Evolutionary conservation across 2,329 filamentous ascomycete genomes (phyloP), one percentile per base, ranked within the genome.

Genomic region (Raffaelea arxii): DNA sequence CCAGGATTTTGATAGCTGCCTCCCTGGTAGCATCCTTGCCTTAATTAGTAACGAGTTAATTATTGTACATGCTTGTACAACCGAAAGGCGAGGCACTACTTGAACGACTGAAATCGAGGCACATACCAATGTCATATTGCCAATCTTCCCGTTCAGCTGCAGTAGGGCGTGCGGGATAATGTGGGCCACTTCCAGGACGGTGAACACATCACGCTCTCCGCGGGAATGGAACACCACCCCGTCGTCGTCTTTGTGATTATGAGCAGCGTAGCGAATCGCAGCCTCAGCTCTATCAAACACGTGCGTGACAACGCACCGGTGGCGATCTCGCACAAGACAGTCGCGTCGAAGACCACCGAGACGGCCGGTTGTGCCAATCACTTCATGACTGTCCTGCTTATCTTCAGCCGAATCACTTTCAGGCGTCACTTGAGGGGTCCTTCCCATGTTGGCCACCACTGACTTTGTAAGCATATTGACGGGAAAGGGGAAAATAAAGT

Each of bases 141-240:
- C 19, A 18, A 5, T 6, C 6, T 40, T 19, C 9, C 19, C 21
- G 18, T 21, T 19, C 9, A 32, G 22, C 14, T 23, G 25, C 14
- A 46, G 10, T 3, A 46, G 25, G n/a, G 44, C 37, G 16, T 46
- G 44, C 7, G 44, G 44, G 6, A 46, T 7, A 16, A 46, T 46
- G 32, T 46, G 44, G 22, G 25, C 37, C 14, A 46, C 44, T 7
- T 46, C 23, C 4, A 46, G 12, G 14, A 12, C n/a, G 10, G 7
- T 21, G 14, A 45, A 37, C 11, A 4, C 32, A 14, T 4, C 21
- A 11, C 11, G 22, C 7, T 44, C 30, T 7, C 19, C n/a, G 4
- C 23, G 22, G 22, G 2, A 9, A 24, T 9, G 11, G 6, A 46
- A 46, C 4, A 16, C 22, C 3, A 21, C 22, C 2, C 44, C 44